Base-by-base conservation (phyloP, 1,284 basidiomycete species). In the Puccinia sorghi region DNA sequence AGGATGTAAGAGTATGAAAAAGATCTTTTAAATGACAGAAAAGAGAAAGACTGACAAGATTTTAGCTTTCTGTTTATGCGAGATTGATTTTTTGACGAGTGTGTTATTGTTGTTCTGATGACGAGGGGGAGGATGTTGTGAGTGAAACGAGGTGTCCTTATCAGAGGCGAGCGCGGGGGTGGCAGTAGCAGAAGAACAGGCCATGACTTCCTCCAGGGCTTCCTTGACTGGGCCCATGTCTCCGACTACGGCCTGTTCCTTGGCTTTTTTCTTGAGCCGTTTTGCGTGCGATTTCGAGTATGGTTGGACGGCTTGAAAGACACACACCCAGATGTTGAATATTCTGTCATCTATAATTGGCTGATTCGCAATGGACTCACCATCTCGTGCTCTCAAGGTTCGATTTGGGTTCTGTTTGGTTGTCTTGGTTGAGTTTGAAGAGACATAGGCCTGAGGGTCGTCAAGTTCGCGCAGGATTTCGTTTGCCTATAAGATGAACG, bases 251-350 rank as follows among this genome's bases (percentile, higher is more conserved):
- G 41, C 46, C 37, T 75, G 59, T 43, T 75, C 61, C 22, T 66
- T 75, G 13, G 46, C 63, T 39, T 75, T 75, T 37, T 75, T 75
- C 50, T 75, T 75, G 25, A 75, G 25, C 39, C 73, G 43, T 52
- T 75, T 75, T 17, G 37, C 50, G n/a, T 75, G 73, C 43, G 73
- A 75, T 67, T 75, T 75, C 22, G 73, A 75, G 48, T 75, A 75
- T 15, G 73, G 73, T 46, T 75, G 71, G 7, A 43, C 56, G 15
- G 32, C 71, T 73, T 32, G 0, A 15, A 32, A 41, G 9, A 13
- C 20, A 32, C 22, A 39, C 15, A 25, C n/a, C 57, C 6, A 37
- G 5, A 3, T 11, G 11, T 59, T 37, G 4, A 37, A 64, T 5
- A 9, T 46, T 8, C 12, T 27, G n/a, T 22, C 8, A 15, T 70